Conservation (phyloP, 2,329 filamentous ascomycete species). For the Colletotrichum tofieldiae region DNA sequence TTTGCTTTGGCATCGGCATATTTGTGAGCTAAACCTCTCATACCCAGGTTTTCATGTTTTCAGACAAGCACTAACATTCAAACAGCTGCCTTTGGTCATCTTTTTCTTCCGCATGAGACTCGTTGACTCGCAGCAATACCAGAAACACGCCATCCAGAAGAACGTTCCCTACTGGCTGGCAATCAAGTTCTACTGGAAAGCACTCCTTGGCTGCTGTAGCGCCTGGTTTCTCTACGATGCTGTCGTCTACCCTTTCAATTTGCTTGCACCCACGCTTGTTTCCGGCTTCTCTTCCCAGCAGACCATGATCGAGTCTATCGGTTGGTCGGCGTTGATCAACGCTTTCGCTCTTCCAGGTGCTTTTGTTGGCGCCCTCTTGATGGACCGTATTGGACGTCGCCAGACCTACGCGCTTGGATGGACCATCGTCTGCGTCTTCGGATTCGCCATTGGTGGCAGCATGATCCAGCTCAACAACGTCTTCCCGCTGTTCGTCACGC, state of each 20-base stretch:
- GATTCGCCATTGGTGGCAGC: slow-evolving; percentile 65
- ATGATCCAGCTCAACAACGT: slow-evolving; percentile 62
- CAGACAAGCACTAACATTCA: background rate
- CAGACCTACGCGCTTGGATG: slow-evolving; percentile 47
- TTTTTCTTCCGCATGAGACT: slow-evolving; percentile 70
- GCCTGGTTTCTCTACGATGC: slow-evolving; percentile 51
- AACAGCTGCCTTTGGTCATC: slow-evolving; percentile 60
- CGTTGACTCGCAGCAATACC: slow-evolving; percentile 62
- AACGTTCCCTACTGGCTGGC: slow-evolving; percentile 46
- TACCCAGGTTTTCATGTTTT: too few species aligned
- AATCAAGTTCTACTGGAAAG: slow-evolving; percentile 57
- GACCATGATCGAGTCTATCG: slow-evolving; percentile 45
- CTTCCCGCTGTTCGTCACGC: slow-evolving; percentile 65
- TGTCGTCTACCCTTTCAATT: slow-evolving; percentile 45
- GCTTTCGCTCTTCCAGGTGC: slow-evolving; percentile 47
- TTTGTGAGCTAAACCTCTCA: slow-evolving; percentile 47
- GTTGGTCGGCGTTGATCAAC: slow-evolving; percentile 49
- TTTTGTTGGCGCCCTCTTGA: slow-evolving; percentile 46
- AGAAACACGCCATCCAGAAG: slow-evolving; percentile 48
- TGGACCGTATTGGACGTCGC: slow-evolving; percentile 47
- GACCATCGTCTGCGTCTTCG: slow-evolving; percentile 54
- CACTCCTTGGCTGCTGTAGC: slow-evolving; percentile 65
- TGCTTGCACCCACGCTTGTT: slow-evolving; percentile 45
- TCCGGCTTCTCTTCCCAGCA: slow-evolving; percentile 44
- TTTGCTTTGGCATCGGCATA: slow-evolving; percentile 59